phyloP scores from a whole-genome alignment of 106 monocot genomes.

The Allium fistulosum region DNA sequence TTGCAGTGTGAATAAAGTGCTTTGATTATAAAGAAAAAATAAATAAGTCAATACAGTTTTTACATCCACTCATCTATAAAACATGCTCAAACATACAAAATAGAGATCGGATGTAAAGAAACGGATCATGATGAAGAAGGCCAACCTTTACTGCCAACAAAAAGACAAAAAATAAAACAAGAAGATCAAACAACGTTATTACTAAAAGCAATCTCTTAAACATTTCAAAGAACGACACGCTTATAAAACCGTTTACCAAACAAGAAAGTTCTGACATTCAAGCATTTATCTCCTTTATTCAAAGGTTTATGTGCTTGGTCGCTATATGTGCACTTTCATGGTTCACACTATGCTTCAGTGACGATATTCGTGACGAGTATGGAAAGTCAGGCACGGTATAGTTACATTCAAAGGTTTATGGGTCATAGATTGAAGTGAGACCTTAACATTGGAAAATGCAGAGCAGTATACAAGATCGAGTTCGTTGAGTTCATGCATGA shows the following conservation, averaged over 20 bases:
- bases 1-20: too few species aligned
- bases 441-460: constrained; percentile 15
- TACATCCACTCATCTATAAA: too few species aligned
- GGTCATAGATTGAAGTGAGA: constrained; percentile 33
- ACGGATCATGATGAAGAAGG: constrained; percentile 22
- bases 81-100: too few species aligned
- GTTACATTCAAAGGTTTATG: constrained; percentile 37
- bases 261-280: constrained; percentile 30
- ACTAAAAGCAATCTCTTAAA: constrained; percentile 14
- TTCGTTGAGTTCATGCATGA: constrained; percentile 36
- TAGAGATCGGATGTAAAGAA: too few species aligned
- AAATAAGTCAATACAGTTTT: too few species aligned
- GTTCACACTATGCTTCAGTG: constrained; percentile 39
- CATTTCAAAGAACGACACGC: constrained; percentile 29
- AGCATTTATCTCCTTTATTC: constrained; percentile 30
- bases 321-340: constrained; percentile 27
- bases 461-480: not conserved
- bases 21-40: too few species aligned
- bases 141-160: not conserved
- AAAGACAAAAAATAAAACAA: not conserved
- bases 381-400: constrained; percentile 31
- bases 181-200: not conserved
- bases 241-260: constrained; percentile 42
- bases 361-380: constrained; percentile 24
- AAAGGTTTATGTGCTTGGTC: constrained; percentile 21